Base-by-base conservation (phyloP, 805 yeast genomes). In the Metschnikowia corniflorae region DNA sequence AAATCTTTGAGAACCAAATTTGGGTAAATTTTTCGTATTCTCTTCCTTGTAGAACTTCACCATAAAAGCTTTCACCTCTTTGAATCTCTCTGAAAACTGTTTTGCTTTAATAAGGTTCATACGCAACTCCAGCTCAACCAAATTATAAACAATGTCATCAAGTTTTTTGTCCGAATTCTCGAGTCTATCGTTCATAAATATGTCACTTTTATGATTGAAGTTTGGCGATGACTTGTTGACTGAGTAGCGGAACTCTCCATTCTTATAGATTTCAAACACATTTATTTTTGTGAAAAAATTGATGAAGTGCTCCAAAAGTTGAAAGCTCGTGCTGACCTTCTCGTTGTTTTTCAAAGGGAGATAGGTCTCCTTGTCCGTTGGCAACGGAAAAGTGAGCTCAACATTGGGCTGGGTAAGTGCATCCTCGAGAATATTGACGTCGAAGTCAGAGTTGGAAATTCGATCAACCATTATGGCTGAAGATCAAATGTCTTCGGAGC, bases 21-120 rank as follows among this genome's bases (percentile, higher is more conserved):
- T 34, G 1, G 73, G 73, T 44, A 66, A 52, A 44, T 64, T 67
- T 34, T 53, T 63, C 19, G 54, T 43, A 37, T 68, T 68, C 39
- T 67, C 58, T 28, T 36, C 19, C 26, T 55, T 56, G 48, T 67
- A 67, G 47, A 58, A 65, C 7, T 53, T 41, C 7, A 65, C 57
- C 67, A 68, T 62, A 42, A 61, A 68, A 14, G 46, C 39, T 47
- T 66, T 68, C 29, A 68, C 70, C 29, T 58, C 58, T 23, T 48
- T 45, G 46, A 61, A 63, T 40, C 73, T 51, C 9, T 35, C 32
- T 8, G 58, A 49, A 32, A 58, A 61, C 17, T 64, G 63, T 16
- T 53, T 47, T 3, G 68, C 56, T 21, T 53, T 51, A 40, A 65
- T 66, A 37, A 68, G 50, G 38, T 65, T 56, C 52, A 66, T 55